Conservation (phyloP, 1,284 basidiomycete species). For the Puccinia horiana region DNA sequence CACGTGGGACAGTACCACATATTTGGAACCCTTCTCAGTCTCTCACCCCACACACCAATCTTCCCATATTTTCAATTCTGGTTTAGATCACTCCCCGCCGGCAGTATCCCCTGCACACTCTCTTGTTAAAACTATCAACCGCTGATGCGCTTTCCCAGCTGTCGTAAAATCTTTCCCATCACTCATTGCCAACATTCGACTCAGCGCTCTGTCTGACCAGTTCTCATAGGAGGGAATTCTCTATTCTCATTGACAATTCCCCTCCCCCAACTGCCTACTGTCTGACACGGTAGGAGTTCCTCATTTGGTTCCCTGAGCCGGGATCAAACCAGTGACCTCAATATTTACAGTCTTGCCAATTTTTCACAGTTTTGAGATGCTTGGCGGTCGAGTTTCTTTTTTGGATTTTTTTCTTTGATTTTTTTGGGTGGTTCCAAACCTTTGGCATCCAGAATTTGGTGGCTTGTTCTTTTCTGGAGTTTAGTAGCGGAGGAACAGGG, state of each 20-base stretch:
- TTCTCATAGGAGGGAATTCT: too few relatives aligned
- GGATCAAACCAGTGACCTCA: not conserved
- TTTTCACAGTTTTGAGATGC: too few relatives aligned
- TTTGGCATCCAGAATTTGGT: not conserved
- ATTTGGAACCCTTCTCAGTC: too few relatives aligned
- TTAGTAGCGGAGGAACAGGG: not conserved
- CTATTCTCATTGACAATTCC: too few relatives aligned
- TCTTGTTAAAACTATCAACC: too few relatives aligned
- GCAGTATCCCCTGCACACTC: too few relatives aligned
- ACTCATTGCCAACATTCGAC: not conserved
- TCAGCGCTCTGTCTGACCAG: not conserved
- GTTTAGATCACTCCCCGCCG: too few relatives aligned
- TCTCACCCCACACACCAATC: too few relatives aligned
- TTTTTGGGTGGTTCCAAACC: not conserved
- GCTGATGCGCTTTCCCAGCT: too few relatives aligned
- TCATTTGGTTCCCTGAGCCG: conserved; percentile 5
- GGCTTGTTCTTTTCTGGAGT: not conserved
- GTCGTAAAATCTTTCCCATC: too few relatives aligned
- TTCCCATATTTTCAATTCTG: too few relatives aligned
- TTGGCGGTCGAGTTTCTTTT: not conserved
- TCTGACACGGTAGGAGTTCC: not conserved
- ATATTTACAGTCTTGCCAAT: not conserved
- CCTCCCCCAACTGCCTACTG: not conserved
- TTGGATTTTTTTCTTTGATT: not conserved
- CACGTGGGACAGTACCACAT: too few relatives aligned